A percentile compares a stretch with the other conserved stretches of the same genome.
Conservation (phyloP, 192 early-diverging fungal genomes). For the Entomortierella lignicola region DNA sequence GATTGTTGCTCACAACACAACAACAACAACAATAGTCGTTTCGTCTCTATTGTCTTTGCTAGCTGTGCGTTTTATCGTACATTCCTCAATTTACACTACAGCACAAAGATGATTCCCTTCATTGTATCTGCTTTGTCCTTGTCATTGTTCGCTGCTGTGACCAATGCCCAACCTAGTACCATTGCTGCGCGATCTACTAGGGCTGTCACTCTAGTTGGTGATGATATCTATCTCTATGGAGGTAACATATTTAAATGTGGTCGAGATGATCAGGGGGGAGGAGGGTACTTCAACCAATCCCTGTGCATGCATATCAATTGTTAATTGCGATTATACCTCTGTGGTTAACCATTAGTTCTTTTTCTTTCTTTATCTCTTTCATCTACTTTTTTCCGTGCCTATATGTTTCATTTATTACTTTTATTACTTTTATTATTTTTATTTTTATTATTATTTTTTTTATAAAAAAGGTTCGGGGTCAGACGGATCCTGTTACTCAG, state of each 20-base stretch:
- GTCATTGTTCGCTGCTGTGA: constrained; percentile 15
- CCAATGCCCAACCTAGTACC: constrained; percentile 32
- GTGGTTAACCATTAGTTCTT: no score
- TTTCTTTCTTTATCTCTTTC: no score
- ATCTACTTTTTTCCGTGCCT: neutral
- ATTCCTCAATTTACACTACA: neutral
- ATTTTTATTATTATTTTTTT: neutral
- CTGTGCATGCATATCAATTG: no score
- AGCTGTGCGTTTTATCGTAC: no score
- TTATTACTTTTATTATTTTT: neutral
- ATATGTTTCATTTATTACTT: neutral
- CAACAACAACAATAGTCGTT: neutral
- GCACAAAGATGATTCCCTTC: constrained; percentile 6
- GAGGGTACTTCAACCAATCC: no score
- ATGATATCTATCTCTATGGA: constrained; percentile 44
- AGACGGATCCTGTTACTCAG: constrained; percentile 34
- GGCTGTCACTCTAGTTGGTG: constrained; percentile 34
- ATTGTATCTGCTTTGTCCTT: constrained; percentile 9
- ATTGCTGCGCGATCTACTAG: constrained; percentile 23
- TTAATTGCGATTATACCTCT: no score
- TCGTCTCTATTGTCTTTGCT: no score
- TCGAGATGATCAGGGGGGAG: neutral
- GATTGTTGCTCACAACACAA: neutral
- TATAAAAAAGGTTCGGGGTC: constrained; percentile 21
- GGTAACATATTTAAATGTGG: constrained; percentile 17